These are phyloP conservation scores for Marasmius sp. DNA, from an alignment of 1,284 basidiomycete genomes.

Conservation along the genomic window DNA sequence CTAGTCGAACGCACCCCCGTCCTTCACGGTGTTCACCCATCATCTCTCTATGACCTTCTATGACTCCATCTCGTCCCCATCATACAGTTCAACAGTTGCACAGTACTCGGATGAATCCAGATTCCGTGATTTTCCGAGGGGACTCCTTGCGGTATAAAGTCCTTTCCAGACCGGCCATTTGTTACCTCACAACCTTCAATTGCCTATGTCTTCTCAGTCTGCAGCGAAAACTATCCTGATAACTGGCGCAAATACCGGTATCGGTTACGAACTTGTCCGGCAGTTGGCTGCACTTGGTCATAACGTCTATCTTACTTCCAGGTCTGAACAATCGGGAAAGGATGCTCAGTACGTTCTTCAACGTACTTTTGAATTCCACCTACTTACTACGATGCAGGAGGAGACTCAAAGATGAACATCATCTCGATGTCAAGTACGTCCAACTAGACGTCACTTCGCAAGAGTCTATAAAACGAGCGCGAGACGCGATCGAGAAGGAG, in stretches of 20 bases:
- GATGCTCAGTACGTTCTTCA: conserved; percentile 7
- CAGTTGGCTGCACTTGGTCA: conserved; percentile 18
- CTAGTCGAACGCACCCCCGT: no score
- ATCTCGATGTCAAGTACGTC: conserved; percentile 30
- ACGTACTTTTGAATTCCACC: background rate
- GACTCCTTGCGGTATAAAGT: no score
- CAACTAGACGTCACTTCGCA: conserved; percentile 35
- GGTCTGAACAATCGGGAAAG: conserved; percentile 20
- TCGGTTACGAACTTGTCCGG: conserved; percentile 20
- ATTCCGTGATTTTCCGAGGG: no score
- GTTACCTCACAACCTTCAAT: background rate
- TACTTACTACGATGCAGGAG: conserved; percentile 11
- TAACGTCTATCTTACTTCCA: conserved; percentile 18
- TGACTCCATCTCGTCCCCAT: no score
- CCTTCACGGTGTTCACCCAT: no score
- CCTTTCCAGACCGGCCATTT: no score
- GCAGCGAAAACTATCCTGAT: conserved; percentile 7
- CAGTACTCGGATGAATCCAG: no score
- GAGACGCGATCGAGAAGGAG: conserved; percentile 34
- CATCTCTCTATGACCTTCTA: no score
- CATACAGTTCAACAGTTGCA: no score
- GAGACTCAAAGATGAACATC: conserved; percentile 25
- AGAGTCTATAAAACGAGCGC: conserved; percentile 32
- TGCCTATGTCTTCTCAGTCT: background rate
- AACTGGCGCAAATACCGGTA: conserved; percentile 17